Base-by-base conservation (phyloP, 805 yeast genomes). In the Diddensiella santjacobensis region DNA sequence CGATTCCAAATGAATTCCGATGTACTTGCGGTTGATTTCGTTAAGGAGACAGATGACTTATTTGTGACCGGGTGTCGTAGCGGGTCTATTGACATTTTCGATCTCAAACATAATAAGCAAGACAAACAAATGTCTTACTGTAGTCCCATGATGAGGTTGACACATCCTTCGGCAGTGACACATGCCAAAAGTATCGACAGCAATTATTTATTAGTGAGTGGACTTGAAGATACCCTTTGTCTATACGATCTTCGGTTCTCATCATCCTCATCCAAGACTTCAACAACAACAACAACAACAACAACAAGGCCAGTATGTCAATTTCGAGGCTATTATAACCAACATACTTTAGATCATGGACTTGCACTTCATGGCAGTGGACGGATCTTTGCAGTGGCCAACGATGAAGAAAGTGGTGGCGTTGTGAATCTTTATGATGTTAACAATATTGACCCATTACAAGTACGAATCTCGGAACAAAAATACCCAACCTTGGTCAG, bases 101-200 rank as follows among this genome's bases (percentile, higher is more conserved):
- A 56, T 36, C 31, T 26, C 11, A 36, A 48, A 22, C 44, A 52
- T 22, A 35, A 38, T 8, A 23, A 23, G 33, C 3, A 40, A 20
- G 23, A 35, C 44, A 26, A 26, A 13, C 31, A 26, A 13, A 26
- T 26, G 6, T 42, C 24, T 11, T 43, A 39, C 42, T 46, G 22
- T 42, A 46, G 48, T 24, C 30, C 47, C 15, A 18, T 47, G 22
- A 35, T 45, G 18, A 22, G 23, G 26, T 17, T 15, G n/a, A 17
- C 44, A n/a, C 56, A 50, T 36, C 46, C 52, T 23, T 42, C 58
- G n/a, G 47, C 60, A 2, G 54, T 58, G 6, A 55, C 63, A 8
- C 53, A 59, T 39, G 38, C 55, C 49, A 52, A 49, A 33, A 30
- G 45, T 6, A 37, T 56, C 10, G 37, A 43, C 6, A 50, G 36